Conservation (phyloP, 805 yeast species). For the Priceomyces fermenticarens region DNA sequence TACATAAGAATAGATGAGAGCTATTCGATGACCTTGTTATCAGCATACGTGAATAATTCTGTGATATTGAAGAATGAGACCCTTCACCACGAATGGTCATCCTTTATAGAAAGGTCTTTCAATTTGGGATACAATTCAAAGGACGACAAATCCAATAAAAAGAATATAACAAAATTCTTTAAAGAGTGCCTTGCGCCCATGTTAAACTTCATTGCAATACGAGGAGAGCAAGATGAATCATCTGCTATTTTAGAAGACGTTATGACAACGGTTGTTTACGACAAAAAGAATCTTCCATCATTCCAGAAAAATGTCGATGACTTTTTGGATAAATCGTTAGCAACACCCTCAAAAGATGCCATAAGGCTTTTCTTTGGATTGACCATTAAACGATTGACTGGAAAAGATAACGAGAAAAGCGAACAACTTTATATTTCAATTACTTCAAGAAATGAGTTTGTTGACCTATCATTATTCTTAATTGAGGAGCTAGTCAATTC, state of each 20-base stretch:
- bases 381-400: constrained; percentile 27
- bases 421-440: constrained; percentile 50
- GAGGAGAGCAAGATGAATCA: background rate
- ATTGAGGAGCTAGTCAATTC: constrained; percentile 45
- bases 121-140: constrained; percentile 10
- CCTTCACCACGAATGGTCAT: constrained; percentile 20
- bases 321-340: constrained; percentile 20
- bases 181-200: constrained; percentile 19
- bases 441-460: constrained; percentile 26
- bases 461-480: constrained; percentile 39
- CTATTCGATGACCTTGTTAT: constrained; percentile 23
- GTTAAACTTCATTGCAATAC: constrained; percentile 5
- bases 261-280: constrained; percentile 11
- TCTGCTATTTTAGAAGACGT: constrained; percentile 1
- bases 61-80: constrained; percentile 3
- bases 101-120: constrained; percentile 19
- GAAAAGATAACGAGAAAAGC: constrained; percentile 34
- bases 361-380: constrained; percentile 19
- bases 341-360: constrained; percentile 8
- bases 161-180: constrained; percentile 24
- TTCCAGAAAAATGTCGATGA: constrained; percentile 28
- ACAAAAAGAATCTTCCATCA: constrained; percentile 9
- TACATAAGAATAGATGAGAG: constrained; percentile 33
- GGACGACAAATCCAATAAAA: constrained; percentile 26
- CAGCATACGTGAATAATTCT: constrained; percentile 13